Evolutionary conservation across 257 asterid genomes (phyloP).

Genomic region (Scutellaria barbata): DNA sequence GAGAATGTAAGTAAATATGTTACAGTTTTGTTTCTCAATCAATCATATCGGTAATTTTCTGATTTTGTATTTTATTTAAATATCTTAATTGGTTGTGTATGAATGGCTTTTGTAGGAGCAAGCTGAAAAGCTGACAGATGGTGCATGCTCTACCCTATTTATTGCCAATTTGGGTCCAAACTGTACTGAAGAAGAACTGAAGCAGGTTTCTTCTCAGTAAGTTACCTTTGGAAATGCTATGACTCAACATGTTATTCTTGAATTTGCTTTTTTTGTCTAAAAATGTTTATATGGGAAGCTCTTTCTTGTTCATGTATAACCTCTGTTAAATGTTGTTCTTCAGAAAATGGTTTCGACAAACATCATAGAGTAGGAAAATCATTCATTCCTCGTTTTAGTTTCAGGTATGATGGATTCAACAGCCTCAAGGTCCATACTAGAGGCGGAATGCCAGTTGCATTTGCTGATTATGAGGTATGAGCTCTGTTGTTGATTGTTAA

Average conservation of each 20-base stretch:
- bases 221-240: constrained; percentile 39
- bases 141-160: constrained; percentile 91
- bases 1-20: constrained; percentile 56
- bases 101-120: constrained; percentile 58
- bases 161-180: constrained; percentile 95
- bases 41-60: background rate
- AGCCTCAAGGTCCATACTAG: constrained; percentile 84
- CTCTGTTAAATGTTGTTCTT: too few relatives aligned
- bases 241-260: background rate
- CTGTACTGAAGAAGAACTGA: constrained; percentile 89
- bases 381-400: constrained; percentile 24
- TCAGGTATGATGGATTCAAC: constrained; percentile 81
- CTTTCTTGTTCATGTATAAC: too few relatives aligned
- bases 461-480: constrained; percentile 94
- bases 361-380: constrained; percentile 13
- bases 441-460: constrained; percentile 99
- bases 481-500: background rate
- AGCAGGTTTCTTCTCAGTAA: constrained; percentile 76
- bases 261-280: too few relatives aligned
- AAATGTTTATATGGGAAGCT: too few relatives aligned
- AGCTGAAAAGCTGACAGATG: constrained; percentile 58
- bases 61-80: constrained; percentile 1
- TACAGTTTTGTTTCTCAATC: background rate
- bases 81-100: constrained; percentile 26
- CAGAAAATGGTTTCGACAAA: background rate